Percentiles rank a stretch among this genome's conserved stretches.
phyloP scores from a whole-genome alignment of 331 rosid genomes.

The Cydonia oblonga region DNA sequence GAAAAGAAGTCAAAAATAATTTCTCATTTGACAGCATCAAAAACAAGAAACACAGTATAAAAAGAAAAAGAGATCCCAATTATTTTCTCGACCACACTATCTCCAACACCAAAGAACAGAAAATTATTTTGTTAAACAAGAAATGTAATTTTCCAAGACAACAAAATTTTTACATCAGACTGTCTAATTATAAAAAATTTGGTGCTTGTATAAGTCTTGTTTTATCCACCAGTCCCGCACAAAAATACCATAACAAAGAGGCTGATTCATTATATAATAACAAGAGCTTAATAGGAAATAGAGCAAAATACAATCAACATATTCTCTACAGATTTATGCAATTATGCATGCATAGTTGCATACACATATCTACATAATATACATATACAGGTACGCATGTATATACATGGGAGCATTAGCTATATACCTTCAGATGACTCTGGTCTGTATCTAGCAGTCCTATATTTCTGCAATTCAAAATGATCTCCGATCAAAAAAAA shows the following conservation, averaged over 20 bases:
- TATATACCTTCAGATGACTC: slow-evolving; percentile 81
- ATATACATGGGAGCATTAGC: not conserved
- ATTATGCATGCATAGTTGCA: not conserved
- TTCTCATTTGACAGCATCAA: not conserved
- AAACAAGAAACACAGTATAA: not conserved
- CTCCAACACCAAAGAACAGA: not conserved
- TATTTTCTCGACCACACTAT: not conserved
- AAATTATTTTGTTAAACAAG: not conserved
- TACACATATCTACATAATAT: too few relatives aligned
- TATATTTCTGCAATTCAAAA: slow-evolving; percentile 79
- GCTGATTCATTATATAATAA: not conserved
- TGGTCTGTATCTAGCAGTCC: slow-evolving; percentile 98
- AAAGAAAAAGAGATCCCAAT: not conserved
- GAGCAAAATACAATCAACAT: not conserved
- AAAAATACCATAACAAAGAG: not conserved
- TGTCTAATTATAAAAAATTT: not conserved
- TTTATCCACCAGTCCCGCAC: not conserved
- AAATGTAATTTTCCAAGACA: not conserved
- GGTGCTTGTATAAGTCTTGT: not conserved
- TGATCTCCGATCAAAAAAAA: slow-evolving; percentile 18
- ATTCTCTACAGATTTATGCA: not conserved
- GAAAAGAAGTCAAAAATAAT: not conserved
- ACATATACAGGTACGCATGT: not conserved
- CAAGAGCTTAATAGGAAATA: not conserved
- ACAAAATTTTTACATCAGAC: not conserved